phyloP scores from a whole-genome alignment of 257 asterid genomes.

The Thymus quinquecostatus region DNA sequence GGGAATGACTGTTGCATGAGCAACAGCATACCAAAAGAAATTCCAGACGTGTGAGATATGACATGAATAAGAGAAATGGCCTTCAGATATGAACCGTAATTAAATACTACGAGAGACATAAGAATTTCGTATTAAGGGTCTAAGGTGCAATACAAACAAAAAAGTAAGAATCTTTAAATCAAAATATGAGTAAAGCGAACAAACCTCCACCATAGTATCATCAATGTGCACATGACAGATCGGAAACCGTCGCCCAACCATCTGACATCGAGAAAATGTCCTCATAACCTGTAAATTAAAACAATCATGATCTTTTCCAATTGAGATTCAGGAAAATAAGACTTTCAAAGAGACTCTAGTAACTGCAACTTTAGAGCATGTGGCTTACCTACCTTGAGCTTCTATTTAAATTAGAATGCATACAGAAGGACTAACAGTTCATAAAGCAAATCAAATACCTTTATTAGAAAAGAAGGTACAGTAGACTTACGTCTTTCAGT shows the following conservation, averaged over 20 bases:
- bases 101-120: slow-evolving; percentile 19
- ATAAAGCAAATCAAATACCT: background rate
- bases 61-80: slow-evolving; percentile 11
- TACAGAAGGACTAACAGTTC: background rate
- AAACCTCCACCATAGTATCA: slow-evolving; percentile 78
- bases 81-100: slow-evolving; percentile 21
- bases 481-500: slow-evolving; percentile 57
- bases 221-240: slow-evolving; percentile 84
- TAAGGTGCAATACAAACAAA: slow-evolving; percentile 1
- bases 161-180: slow-evolving; percentile 1
- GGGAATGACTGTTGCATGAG: background rate
- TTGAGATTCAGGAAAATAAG: background rate
- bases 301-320: background rate
- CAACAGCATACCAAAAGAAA: slow-evolving; percentile 15
- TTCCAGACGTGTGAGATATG: background rate
- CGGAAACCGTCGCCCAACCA: slow-evolving; percentile 82
- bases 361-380: background rate
- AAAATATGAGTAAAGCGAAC: slow-evolving; percentile 31
- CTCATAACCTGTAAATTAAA: slow-evolving; percentile 64
- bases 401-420: background rate
- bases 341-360: background rate
- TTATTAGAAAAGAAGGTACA: slow-evolving; percentile 5
- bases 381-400: background rate
- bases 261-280: slow-evolving; percentile 71
- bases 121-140: slow-evolving; percentile 4